These are phyloP conservation scores for Chalciporus sphaerocephalus DNA, from an alignment of 768 basidiomycete species.

Conservation along the genomic window DNA sequence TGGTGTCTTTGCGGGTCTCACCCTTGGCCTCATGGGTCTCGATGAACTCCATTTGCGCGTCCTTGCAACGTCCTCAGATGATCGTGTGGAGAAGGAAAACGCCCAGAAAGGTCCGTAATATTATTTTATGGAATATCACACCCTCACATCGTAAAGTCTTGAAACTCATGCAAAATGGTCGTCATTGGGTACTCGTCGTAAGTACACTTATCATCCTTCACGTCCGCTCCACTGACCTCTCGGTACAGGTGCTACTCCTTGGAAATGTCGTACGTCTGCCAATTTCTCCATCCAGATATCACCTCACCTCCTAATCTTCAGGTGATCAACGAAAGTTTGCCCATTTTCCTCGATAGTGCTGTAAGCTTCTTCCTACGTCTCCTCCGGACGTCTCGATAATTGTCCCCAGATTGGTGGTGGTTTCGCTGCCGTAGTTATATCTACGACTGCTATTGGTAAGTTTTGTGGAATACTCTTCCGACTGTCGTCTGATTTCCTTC, in stretches of 20 bases:
- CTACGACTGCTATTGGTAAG: slow-evolving; percentile 56
- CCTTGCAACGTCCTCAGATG: slow-evolving; percentile 75
- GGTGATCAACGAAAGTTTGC: slow-evolving; percentile 81
- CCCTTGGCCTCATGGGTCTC: slow-evolving; percentile 89
- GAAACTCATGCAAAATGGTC: slow-evolving; percentile 54
- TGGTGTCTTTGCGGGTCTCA: slow-evolving; percentile 90
- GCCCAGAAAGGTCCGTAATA: slow-evolving; percentile 57
- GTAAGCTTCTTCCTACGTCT: slow-evolving; percentile 43
- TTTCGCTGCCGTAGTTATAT: slow-evolving; percentile 70
- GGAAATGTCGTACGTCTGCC: slow-evolving; percentile 70
- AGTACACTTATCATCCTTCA: slow-evolving; percentile 8
- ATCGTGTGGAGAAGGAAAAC: slow-evolving; percentile 59
- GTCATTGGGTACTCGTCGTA: slow-evolving; percentile 95
- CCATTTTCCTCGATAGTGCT: slow-evolving; percentile 77
- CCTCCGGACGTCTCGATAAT: slow-evolving; percentile 48
- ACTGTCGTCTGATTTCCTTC: slow-evolving; percentile 1
- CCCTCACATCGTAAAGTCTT: slow-evolving; percentile 39
- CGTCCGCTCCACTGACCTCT: slow-evolving; percentile 1
- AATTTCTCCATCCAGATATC: too few species aligned
- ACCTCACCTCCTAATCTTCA: slow-evolving; percentile 23
- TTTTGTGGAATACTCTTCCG: background rate
- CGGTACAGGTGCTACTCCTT: slow-evolving; percentile 70
- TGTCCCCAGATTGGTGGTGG: slow-evolving; percentile 56
- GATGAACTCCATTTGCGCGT: slow-evolving; percentile 90
- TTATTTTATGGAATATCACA: background rate